These are phyloP conservation scores for Apiotrichum akiyoshidainum DNA, from an alignment of 1,284 basidiomycete genomes.

Conservation along the genomic window DNA sequence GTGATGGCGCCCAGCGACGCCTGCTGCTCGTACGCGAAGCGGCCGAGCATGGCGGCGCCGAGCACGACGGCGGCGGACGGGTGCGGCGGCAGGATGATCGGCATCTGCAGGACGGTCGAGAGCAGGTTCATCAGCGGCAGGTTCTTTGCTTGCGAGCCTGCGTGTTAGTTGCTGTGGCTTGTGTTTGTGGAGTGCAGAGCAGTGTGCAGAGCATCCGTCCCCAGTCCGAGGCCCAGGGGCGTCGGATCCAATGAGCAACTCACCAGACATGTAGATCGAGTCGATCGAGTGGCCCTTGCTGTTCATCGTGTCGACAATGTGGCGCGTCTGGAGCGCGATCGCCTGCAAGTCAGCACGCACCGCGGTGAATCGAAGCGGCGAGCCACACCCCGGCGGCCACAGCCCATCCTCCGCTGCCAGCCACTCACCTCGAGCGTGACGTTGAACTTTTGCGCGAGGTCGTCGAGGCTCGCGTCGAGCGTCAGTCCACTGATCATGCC, in stretches of 20 bases:
- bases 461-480: slow-evolving; percentile 71
- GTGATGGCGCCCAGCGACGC: slow-evolving; percentile 16
- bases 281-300: slow-evolving; percentile 75
- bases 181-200: neutral
- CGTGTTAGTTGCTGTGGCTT: neutral
- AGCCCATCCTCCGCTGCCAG: no score
- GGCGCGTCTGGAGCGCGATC: slow-evolving; percentile 90
- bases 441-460: slow-evolving; percentile 87
- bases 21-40: slow-evolving; percentile 68
- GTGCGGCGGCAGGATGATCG: slow-evolving; percentile 76
- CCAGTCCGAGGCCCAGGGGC: neutral
- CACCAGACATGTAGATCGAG: slow-evolving; percentile 75
- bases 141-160: slow-evolving; percentile 86
- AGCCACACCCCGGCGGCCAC: no score
- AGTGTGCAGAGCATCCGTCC: neutral
- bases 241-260: slow-evolving; percentile 23
- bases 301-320: slow-evolving; percentile 93
- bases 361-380: neutral
- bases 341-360: slow-evolving; percentile 51
- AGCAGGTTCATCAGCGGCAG: slow-evolving; percentile 77
- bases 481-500: slow-evolving; percentile 85
- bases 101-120: slow-evolving; percentile 77
- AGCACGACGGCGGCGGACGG: slow-evolving; percentile 81
- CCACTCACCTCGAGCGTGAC: slow-evolving; percentile 69
- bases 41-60: slow-evolving; percentile 88